These are phyloP conservation scores for Aspergillus sp. DNA, from an alignment of 2,329 filamentous ascomycete species.

Conservation along the genomic window DNA sequence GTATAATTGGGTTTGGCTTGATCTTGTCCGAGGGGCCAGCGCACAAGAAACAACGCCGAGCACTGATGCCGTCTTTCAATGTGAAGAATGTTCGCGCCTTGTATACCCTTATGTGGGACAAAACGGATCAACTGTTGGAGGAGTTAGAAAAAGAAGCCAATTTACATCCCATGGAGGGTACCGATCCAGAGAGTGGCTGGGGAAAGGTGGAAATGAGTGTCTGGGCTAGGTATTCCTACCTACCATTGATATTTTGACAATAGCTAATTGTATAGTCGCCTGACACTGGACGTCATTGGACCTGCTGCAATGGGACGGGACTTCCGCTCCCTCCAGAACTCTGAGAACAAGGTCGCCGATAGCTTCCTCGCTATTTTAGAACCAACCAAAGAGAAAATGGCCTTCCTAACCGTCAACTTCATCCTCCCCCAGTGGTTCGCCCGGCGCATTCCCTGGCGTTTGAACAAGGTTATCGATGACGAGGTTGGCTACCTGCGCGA, in stretches of 20 bases:
- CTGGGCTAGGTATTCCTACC: constrained; percentile 30
- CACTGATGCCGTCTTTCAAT: constrained; percentile 38
- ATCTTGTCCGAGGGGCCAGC: constrained; percentile 52
- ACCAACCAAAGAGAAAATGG: constrained; percentile 43
- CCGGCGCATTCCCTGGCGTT: constrained; percentile 42
- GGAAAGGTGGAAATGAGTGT: constrained; percentile 37
- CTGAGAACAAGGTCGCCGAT: constrained; percentile 52
- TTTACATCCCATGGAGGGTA: constrained; percentile 29
- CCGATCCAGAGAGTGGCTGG: constrained; percentile 16
- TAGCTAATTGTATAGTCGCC: constrained; percentile 34
- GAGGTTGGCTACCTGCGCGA: constrained; percentile 33
- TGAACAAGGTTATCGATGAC: constrained; percentile 31
- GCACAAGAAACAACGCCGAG: constrained; percentile 49
- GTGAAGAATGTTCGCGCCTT: constrained; percentile 37
- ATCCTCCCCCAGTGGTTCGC: constrained; percentile 55
- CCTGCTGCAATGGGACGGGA: constrained; percentile 58
- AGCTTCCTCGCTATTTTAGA: constrained; percentile 55
- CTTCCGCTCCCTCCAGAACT: constrained; percentile 53
- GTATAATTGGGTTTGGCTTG: constrained; percentile 53
- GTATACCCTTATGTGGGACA: constrained; percentile 40
- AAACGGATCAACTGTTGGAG: constrained; percentile 35
- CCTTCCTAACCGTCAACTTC: constrained; percentile 45
- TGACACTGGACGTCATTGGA: constrained; percentile 61
- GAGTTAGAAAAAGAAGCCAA: constrained; percentile 33
- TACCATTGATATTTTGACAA: neutral